Conservation (phyloP, 345 rosid species). For the Toxicodendron radicans region DNA sequence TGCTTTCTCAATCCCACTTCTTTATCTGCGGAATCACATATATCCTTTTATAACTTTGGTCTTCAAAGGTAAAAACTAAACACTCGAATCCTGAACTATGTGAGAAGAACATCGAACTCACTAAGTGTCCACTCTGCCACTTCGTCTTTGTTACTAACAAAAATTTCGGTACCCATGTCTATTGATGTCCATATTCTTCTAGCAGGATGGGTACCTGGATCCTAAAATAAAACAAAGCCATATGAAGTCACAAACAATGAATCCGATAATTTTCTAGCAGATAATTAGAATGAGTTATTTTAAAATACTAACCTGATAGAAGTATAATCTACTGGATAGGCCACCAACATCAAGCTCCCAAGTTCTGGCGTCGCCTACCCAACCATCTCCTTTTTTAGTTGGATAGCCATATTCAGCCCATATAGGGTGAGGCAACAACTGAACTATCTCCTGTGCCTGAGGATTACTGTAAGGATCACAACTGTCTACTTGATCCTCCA, state of each 20-base stretch:
- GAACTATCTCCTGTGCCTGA: slow-evolving; percentile 69
- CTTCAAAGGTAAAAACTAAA: background rate
- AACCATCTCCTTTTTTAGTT: slow-evolving; percentile 59
- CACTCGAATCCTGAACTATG: background rate
- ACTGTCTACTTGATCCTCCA: slow-evolving; percentile 41
- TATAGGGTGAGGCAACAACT: slow-evolving; percentile 69
- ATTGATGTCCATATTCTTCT: slow-evolving; percentile 73
- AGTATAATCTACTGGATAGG: slow-evolving; percentile 61
- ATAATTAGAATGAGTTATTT: background rate
- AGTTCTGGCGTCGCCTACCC: slow-evolving; percentile 62
- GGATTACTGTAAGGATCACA: slow-evolving; percentile 84
- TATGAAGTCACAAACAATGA: slow-evolving; percentile 7
- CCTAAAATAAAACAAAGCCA: slow-evolving; percentile 37
- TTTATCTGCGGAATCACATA: background rate
- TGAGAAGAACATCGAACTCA: slow-evolving; percentile 54
- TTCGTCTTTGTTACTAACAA: slow-evolving; percentile 40
- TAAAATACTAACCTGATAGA: slow-evolving; percentile 56
- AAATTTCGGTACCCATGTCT: slow-evolving; percentile 66
- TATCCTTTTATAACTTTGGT: background rate
- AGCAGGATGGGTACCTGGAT: slow-evolving; percentile 57
- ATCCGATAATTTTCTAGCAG: background rate
- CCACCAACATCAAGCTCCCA: slow-evolving; percentile 79
- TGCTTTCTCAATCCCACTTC: slow-evolving; percentile 7
- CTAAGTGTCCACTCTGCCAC: slow-evolving; percentile 62
- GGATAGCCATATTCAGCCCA: slow-evolving; percentile 78